Base-by-base conservation (phyloP, 108 stramenopile species). In the Stephanodiscus triporus region DNA sequence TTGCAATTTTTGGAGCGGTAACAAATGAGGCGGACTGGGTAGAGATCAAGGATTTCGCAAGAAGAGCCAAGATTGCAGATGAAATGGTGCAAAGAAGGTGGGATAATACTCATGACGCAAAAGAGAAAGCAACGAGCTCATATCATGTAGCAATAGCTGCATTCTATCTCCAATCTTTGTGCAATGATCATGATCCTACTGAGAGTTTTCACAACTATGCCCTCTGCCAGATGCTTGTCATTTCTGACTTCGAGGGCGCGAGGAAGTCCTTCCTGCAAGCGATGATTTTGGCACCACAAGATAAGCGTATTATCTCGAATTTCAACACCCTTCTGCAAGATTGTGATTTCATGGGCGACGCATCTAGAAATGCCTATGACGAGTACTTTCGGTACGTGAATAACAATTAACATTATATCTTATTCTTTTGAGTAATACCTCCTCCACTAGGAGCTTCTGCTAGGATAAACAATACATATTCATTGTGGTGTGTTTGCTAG, bases 151-250 rank as follows among this genome's bases (percentile, higher is more conserved):
- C 84, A 51, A 72, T 53, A 13, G 49, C 40, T 37, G 80, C 76
- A n/a, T 84, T 84, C 23, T 77, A 73, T 54, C 72, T 80, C 8
- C 66, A 81, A 37, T 68, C 75, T 20, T 42, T 71, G 16, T 36
- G 68, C 2, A 71, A 68, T 40, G 56, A 73, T 16, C 30, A 70
- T 30, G 71, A 73, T 16, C 30, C 63, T 30, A 66, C 59, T 19
- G 80, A 80, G 53, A 73, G 63, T 30, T 81, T 76, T 70, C 84
- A 84, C 30, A 81, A 80, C 58, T 81, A 77, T 57, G 84, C 84
- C 6, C 57, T 84, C 2, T 84, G 80, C 20, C 79, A 71, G 57
- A 80, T 81, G 84, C 75, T 84, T 48, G 80, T 84, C 0, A 72
- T 73, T 51, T 26, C 56, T 14, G 74, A 84, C 32, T 54, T 77